phyloP scores from a whole-genome alignment of 2,329 filamentous ascomycete species.

The Fusarium chaquense region DNA sequence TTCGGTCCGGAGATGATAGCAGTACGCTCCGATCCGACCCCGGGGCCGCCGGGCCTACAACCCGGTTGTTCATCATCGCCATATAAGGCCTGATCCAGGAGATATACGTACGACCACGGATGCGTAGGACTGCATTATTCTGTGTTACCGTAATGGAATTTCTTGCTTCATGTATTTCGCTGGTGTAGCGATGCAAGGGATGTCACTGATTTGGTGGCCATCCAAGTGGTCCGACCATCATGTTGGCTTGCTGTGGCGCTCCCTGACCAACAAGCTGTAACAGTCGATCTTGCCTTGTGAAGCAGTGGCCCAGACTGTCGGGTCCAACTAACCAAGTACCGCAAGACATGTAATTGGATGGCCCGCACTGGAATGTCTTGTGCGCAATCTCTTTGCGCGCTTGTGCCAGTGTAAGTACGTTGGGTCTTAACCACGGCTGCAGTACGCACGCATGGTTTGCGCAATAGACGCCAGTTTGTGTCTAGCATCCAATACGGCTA shows the following conservation, averaged over 20 bases:
- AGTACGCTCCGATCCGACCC: conserved; percentile 24
- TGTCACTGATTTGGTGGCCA: not conserved
- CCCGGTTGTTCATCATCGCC: conserved; percentile 28
- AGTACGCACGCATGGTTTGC: conserved; percentile 21
- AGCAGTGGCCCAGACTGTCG: conserved; percentile 44
- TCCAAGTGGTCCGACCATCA: conserved; percentile 17
- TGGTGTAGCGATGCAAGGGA: not conserved
- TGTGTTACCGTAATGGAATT: not conserved
- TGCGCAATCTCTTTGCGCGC: conserved; percentile 27
- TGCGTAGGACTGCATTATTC: not conserved
- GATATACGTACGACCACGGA: not conserved
- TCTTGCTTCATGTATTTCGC: not conserved
- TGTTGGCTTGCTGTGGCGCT: conserved; percentile 41
- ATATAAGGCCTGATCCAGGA: not conserved
- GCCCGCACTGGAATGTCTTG: conserved; percentile 20
- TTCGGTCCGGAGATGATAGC: conserved; percentile 23
- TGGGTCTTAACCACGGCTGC: conserved; percentile 14
- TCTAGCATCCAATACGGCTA: not conserved
- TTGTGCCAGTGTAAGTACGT: conserved; percentile 6
- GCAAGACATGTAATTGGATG: conserved; percentile 39
- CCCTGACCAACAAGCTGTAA: conserved; percentile 38
- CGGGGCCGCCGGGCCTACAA: conserved; percentile 43
- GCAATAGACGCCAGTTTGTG: conserved; percentile 18
- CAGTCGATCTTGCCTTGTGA: conserved; percentile 43
- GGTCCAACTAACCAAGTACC: conserved; percentile 28